Percentiles rank a stretch among this genome's conserved stretches.
Evolutionary conservation across 208 protist species (phyloP).

Genomic region (Leishmania gerbilli): DNA sequence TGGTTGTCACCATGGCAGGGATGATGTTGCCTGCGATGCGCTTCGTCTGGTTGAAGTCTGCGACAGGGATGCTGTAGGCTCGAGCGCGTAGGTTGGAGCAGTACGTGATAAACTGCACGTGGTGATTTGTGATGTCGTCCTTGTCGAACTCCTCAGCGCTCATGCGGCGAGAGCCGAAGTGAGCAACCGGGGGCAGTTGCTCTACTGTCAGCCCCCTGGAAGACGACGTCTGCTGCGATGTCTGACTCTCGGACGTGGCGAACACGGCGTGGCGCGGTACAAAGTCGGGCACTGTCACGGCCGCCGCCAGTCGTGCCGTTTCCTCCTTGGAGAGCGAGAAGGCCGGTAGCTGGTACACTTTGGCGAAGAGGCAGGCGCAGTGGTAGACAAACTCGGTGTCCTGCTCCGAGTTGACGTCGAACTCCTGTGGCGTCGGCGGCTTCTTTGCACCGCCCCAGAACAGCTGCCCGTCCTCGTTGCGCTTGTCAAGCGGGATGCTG

Average conservation of each 20-base stretch:
- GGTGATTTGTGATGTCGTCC: conserved; percentile 93
- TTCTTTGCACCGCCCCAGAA: conserved; percentile 95
- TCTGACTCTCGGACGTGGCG: conserved; percentile 78
- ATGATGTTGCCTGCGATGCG: conserved; percentile 99
- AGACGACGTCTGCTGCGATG: conserved; percentile 33
- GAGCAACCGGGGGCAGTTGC: conserved; percentile 46
- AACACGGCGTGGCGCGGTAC: conserved; percentile 72
- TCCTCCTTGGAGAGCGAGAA: conserved; percentile 43
- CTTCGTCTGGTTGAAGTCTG: conserved; percentile 81
- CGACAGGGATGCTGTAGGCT: conserved; percentile 92
- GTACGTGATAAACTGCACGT: conserved; percentile 94
- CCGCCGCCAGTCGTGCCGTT: conserved; percentile 45
- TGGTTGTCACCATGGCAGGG: conserved; percentile 99
- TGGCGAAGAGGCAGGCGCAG: conserved; percentile 71
- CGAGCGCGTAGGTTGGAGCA: conserved; percentile 93
- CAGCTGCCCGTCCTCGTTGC: conserved; percentile 86
- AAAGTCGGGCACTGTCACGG: conserved; percentile 55
- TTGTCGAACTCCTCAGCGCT: conserved; percentile 93
- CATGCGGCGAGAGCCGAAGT: conserved; percentile 57
- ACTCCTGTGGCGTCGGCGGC: conserved; percentile 80
- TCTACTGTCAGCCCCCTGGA: conserved; percentile 42
- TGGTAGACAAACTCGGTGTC: conserved; percentile 87
- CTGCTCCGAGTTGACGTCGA: conserved; percentile 41
- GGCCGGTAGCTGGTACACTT: conserved; percentile 58
- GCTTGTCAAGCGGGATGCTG: conserved; percentile 98